Evolutionary conservation across 805 yeast species (phyloP), one percentile per base, ranked within the genome.

Genomic region (Debaryomyces prosopidis): DNA sequence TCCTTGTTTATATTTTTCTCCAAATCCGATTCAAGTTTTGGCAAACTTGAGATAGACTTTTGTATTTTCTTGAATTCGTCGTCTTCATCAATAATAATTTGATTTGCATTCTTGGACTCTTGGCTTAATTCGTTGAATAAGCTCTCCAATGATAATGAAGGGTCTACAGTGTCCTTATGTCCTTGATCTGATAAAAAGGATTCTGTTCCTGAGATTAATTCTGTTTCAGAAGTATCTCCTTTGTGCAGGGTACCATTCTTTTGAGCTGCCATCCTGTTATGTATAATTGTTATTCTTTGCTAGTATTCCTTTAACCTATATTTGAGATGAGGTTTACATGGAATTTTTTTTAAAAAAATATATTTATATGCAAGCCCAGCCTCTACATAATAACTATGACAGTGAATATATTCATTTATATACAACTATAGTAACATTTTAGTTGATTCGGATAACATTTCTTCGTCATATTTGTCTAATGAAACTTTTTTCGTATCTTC

Each of bases 1-100:
- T 39, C 42, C 37, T 45, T 48, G 15, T 47, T 45, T 44, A 57
- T 46, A 20, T 49, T 52, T 26, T 42, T 42, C 42, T 67, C 73
- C 45, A 62, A 62, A 27, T 54, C 52, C 28, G 66, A 53, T 33
- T 66, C 58, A 36, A 80, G 65, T 43, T 70, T 76, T 42, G 76
- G 83, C 38, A 68, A 66, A 19, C 43, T 72, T 43, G 56, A 59
- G 23, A 67, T 60, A 20, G 65, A 59, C 36, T 52, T 60, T 53
- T 62, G 73, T 46, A 79, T 59, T 45, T 60, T 57, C 14, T 62
- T 51, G 49, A 76, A 63, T 28, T 63, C 63, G 14, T 26, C 30
- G 15, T 60, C 60, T 35, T 51, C 41, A 5, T 45, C 38, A 3
- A 39, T 23, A 14, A 39, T 17, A 4, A 40, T 32, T 11, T 23